Percentiles rank a stretch among this genome's conserved stretches.
Evolutionary conservation across 352 stramenopile genomes (phyloP).

Genomic region (Pythium myriotylum): DNA sequence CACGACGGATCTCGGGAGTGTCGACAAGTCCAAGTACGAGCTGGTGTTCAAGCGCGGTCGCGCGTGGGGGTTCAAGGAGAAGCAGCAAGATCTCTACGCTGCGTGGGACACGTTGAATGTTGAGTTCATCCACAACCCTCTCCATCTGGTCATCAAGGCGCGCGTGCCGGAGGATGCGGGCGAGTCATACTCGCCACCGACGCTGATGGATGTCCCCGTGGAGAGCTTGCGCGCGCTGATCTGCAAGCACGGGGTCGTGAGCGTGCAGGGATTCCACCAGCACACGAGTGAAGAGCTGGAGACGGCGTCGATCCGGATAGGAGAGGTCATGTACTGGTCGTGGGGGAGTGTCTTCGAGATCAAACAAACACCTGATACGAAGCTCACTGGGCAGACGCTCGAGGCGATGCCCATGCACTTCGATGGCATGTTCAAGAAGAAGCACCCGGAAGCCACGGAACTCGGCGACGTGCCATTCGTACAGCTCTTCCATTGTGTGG

Average conservation of each 20-base stretch:
- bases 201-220: neutral
- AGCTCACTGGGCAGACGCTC: conserved; percentile 6
- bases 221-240: neutral
- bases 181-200: neutral
- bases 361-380: neutral
- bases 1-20: conserved; percentile 8
- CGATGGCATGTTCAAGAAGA: conserved; percentile 21
- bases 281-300: neutral
- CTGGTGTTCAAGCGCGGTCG: conserved; percentile 21
- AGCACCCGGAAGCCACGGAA: conserved; percentile 1
- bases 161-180: neutral
- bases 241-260: conserved; percentile 11
- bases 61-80: conserved; percentile 18
- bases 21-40: conserved; percentile 16
- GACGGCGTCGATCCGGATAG: too few relatives aligned
- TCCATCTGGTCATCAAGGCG: conserved; percentile 2
- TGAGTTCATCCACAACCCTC: conserved; percentile 2
- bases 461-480: conserved; percentile 15
- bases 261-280: conserved; percentile 12
- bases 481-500: conserved; percentile 20
- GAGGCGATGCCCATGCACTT: conserved; percentile 18
- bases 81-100: neutral
- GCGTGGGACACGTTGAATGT: neutral
- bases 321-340: neutral
- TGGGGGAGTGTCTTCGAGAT: conserved; percentile 14